Evolutionary conservation across 768 basidiomycete genomes (phyloP).

Genomic region (Phlebiopsis gigantea): DNA sequence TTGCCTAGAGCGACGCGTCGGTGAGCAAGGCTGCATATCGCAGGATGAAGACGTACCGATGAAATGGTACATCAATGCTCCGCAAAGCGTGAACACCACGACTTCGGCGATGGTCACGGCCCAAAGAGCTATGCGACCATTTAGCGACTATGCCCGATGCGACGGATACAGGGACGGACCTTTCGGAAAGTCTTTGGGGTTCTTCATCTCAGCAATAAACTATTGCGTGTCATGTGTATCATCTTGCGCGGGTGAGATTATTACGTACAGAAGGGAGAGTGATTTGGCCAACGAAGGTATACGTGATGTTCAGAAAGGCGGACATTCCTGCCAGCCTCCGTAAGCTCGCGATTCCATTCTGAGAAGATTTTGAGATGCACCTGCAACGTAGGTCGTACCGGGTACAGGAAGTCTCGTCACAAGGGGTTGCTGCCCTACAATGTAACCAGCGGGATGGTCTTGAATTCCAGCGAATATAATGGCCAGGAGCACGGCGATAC

Average conservation of each 20-base stretch:
- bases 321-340: conserved; percentile 26
- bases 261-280: conserved; percentile 32
- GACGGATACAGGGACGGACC: neutral
- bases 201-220: conserved; percentile 44
- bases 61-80: conserved; percentile 39
- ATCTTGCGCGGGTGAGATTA: conserved; percentile 11
- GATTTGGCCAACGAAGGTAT: conserved; percentile 41
- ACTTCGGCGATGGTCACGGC: conserved; percentile 39
- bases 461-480: conserved; percentile 38
- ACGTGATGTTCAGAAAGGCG: conserved; percentile 42
- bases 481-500: conserved; percentile 37
- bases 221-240: conserved; percentile 11
- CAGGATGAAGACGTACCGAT: conserved; percentile 10
- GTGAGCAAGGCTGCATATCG: no score
- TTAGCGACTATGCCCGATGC: conserved; percentile 3
- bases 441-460: conserved; percentile 37
- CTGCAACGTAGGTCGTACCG: conserved; percentile 34
- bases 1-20: conserved; percentile 17
- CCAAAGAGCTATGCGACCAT: conserved; percentile 34
- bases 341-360: conserved; percentile 10
- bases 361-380: neutral
- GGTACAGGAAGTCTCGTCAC: conserved; percentile 31
- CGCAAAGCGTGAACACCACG: conserved; percentile 38
- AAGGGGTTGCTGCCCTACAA: conserved; percentile 30
- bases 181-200: conserved; percentile 42